These are phyloP conservation scores for Filobasidium uniguttulatum DNA, from an alignment of 1,284 basidiomycete genomes.

Conservation along the genomic window DNA sequence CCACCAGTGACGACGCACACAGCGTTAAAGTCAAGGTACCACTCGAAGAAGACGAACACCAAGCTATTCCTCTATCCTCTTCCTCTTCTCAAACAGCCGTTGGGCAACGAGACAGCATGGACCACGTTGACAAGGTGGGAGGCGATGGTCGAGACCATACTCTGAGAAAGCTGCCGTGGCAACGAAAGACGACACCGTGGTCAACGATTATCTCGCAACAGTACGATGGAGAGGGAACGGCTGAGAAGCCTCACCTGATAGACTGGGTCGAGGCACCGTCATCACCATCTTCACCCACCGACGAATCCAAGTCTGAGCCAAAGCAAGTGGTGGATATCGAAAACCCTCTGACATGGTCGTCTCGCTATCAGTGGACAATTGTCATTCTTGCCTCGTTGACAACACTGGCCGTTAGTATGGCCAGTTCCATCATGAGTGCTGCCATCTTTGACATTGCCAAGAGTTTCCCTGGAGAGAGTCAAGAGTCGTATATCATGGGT, in stretches of 20 bases:
- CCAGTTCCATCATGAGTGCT: conserved; percentile 49
- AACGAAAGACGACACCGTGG: conserved; percentile 32
- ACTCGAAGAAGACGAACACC: too few relatives aligned
- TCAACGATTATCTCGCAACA: conserved; percentile 28
- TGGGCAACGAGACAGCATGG: too few relatives aligned
- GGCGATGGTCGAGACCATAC: conserved; percentile 18
- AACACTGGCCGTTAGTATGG: conserved; percentile 51
- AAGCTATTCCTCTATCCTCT: too few relatives aligned
- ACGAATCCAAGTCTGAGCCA: neutral
- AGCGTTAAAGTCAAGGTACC: too few relatives aligned
- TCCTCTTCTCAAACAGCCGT: too few relatives aligned
- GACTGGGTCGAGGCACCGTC: conserved; percentile 21
- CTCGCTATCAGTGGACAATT: conserved; percentile 36
- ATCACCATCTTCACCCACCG: too few relatives aligned
- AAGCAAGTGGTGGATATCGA: conserved; percentile 45
- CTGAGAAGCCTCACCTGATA: conserved; percentile 36
- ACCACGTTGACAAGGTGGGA: too few relatives aligned
- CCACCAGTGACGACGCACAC: too few relatives aligned
- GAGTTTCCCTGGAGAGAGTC: conserved; percentile 34
- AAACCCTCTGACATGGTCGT: conserved; percentile 53
- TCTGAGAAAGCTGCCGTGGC: conserved; percentile 26
- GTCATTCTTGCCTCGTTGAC: conserved; percentile 33
- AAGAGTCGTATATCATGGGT: neutral
- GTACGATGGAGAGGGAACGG: conserved; percentile 36
- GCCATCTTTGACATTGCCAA: conserved; percentile 41